These are phyloP conservation scores for Scleromitrula shiraiana DNA, from an alignment of 2,329 filamentous ascomycete species.

Conservation along the genomic window DNA sequence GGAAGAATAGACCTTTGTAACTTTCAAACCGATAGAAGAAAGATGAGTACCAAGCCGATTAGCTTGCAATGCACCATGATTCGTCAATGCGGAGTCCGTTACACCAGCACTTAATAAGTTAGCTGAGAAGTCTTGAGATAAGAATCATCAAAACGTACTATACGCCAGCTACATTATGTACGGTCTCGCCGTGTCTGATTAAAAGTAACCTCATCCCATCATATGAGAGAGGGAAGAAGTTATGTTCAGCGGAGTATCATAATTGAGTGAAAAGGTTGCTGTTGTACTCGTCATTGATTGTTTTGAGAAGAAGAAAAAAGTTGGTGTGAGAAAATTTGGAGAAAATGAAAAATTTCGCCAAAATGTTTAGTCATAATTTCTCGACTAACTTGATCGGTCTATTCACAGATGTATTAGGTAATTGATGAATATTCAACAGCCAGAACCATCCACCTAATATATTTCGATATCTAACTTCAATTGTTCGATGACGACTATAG, in stretches of 20 bases:
- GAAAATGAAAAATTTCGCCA: too few relatives aligned
- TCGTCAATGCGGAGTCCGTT: conserved; percentile 72
- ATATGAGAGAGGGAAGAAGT: conserved; percentile 16
- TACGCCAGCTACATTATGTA: conserved; percentile 75
- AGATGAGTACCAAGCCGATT: conserved; percentile 61
- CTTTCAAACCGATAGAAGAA: conserved; percentile 51
- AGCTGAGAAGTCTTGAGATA: conserved; percentile 10
- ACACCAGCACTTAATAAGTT: conserved; percentile 56
- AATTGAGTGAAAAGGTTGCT: not conserved
- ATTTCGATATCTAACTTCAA: too few relatives aligned
- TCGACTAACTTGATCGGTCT: too few relatives aligned
- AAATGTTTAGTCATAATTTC: not conserved
- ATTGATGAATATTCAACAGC: too few relatives aligned
- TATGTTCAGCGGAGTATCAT: conserved; percentile 19
- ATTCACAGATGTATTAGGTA: too few relatives aligned
- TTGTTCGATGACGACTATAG: too few relatives aligned
- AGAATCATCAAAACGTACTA: conserved; percentile 45
- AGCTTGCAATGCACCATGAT: conserved; percentile 75
- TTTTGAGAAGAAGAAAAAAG: not conserved
- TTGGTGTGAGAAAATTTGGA: not conserved
- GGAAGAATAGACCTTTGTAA: conserved; percentile 69
- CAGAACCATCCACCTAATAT: too few relatives aligned
- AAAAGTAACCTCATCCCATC: conserved; percentile 58
- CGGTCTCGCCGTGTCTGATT: conserved; percentile 81
- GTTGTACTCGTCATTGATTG: not conserved